Evolutionary conservation across 192 early-diverging fungal species (phyloP).

Genomic region (Coemansia sp.): DNA sequence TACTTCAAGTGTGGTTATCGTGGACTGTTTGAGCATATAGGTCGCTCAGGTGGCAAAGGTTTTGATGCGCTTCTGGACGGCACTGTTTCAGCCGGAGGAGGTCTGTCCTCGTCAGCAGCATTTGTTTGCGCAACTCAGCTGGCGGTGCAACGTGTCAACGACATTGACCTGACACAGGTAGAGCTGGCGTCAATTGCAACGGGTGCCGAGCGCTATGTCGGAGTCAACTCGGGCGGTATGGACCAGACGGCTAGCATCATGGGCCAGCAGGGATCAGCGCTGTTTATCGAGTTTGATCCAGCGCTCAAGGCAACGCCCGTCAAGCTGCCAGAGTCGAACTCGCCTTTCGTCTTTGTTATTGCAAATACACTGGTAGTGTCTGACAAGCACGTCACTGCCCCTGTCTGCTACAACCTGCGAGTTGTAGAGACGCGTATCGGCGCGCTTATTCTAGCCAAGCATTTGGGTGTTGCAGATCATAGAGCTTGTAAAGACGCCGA

Average conservation of each 20-base stretch:
- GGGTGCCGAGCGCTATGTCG: conserved; percentile 73
- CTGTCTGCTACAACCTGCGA: conserved; percentile 87
- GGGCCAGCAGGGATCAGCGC: conserved; percentile 62
- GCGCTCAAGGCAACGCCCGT: conserved; percentile 61
- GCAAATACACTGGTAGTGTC: conserved; percentile 83
- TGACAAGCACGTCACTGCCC: conserved; percentile 85
- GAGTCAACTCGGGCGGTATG: conserved; percentile 71
- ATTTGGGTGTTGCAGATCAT: conserved; percentile 46
- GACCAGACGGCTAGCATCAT: conserved; percentile 88
- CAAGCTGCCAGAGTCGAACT: conserved; percentile 59
- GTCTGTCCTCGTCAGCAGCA: conserved; percentile 87
- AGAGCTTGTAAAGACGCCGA: conserved; percentile 57
- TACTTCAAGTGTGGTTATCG: conserved; percentile 90
- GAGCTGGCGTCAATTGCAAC: conserved; percentile 65
- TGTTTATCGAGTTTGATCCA: conserved; percentile 82
- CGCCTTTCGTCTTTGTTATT: conserved; percentile 72
- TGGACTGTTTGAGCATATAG: conserved; percentile 40
- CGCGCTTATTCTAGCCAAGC: conserved; percentile 61
- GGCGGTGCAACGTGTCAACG: conserved; percentile 56
- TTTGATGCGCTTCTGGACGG: conserved; percentile 76
- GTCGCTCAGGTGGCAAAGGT: conserved; percentile 33
- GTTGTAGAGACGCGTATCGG: conserved; percentile 88
- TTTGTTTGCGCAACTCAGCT: conserved; percentile 81
- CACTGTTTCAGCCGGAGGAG: conserved; percentile 80
- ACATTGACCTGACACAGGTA: conserved; percentile 12